phyloP scores from a whole-genome alignment of 2,329 filamentous ascomycete genomes.

The Shiraia bambusicola region DNA sequence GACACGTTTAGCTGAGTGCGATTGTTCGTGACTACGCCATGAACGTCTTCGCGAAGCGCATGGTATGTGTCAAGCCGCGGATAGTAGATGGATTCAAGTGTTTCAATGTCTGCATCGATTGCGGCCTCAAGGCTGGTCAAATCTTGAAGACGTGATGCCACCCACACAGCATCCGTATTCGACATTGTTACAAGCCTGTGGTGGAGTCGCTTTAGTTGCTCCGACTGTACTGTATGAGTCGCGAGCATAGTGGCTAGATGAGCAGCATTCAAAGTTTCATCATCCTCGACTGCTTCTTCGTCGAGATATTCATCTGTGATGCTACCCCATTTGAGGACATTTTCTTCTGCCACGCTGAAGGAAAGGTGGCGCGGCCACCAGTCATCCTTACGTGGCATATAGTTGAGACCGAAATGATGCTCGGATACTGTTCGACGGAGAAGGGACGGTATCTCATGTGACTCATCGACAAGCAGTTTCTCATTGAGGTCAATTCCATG shows the following conservation, averaged over 20 bases:
- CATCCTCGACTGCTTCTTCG: constrained; percentile 22
- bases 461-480: constrained; percentile 47
- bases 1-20: constrained; percentile 67
- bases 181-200: constrained; percentile 59
- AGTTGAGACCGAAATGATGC: constrained; percentile 30
- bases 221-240: constrained; percentile 46
- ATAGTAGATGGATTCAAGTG: constrained; percentile 70
- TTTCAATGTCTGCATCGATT: constrained; percentile 59
- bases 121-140: constrained; percentile 63
- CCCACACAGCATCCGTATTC: constrained; percentile 61
- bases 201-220: constrained; percentile 66
- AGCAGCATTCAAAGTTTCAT: constrained; percentile 41
- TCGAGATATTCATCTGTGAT: constrained; percentile 20
- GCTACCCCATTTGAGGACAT: constrained; percentile 63
- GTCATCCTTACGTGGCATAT: constrained; percentile 54
- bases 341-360: constrained; percentile 74
- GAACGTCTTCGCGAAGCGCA: constrained; percentile 64
- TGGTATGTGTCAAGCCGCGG: constrained; percentile 71
- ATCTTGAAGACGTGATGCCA: constrained; percentile 56
- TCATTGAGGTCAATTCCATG: constrained; percentile 59
- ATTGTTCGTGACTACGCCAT: constrained; percentile 70
- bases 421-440: constrained; percentile 66
- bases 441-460: constrained; percentile 51
- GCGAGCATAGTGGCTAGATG: constrained; percentile 35
- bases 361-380: constrained; percentile 73